Conservation (phyloP, 495 filamentous ascomycete genomes). For the Entonaema liquescens region DNA sequence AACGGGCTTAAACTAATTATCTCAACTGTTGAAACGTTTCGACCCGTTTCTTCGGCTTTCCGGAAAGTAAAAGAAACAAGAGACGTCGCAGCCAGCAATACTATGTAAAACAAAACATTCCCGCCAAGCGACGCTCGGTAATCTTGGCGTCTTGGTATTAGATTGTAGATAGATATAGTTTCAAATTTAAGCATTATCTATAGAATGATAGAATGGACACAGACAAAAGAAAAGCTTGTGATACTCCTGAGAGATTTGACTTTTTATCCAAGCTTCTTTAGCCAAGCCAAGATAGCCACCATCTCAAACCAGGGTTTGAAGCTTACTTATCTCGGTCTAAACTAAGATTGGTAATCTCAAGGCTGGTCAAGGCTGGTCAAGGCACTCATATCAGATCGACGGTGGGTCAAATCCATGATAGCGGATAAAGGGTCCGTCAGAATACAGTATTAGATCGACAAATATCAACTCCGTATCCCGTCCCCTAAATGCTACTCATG, state of each 20-base stretch:
- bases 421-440: slow-evolving; percentile 33
- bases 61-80: slow-evolving; percentile 8
- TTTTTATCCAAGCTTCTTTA: neutral
- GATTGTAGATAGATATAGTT: slow-evolving; percentile 13
- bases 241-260: neutral
- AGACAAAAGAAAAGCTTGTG: slow-evolving; percentile 32
- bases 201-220: neutral
- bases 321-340: slow-evolving; percentile 11
- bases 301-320: neutral
- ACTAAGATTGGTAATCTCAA: neutral
- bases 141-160: slow-evolving; percentile 21
- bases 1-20: neutral
- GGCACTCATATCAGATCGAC: slow-evolving; percentile 32
- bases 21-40: slow-evolving; percentile 30
- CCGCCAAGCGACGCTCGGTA: slow-evolving; percentile 14
- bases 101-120: slow-evolving; percentile 16
- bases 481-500: slow-evolving; percentile 13
- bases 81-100: slow-evolving; percentile 2
- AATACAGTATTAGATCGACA: slow-evolving; percentile 26
- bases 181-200: slow-evolving; percentile 13
- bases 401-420: slow-evolving; percentile 18
- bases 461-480: slow-evolving; percentile 15
- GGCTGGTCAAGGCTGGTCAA: neutral
- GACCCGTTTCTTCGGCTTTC: slow-evolving; percentile 14
- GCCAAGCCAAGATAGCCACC: slow-evolving; percentile 6